A percentile compares a stretch with the other conserved stretches of the same genome.
These are phyloP conservation scores for Metschnikowia henanensis DNA, from an alignment of 805 yeast species.

Conservation along the genomic window DNA sequence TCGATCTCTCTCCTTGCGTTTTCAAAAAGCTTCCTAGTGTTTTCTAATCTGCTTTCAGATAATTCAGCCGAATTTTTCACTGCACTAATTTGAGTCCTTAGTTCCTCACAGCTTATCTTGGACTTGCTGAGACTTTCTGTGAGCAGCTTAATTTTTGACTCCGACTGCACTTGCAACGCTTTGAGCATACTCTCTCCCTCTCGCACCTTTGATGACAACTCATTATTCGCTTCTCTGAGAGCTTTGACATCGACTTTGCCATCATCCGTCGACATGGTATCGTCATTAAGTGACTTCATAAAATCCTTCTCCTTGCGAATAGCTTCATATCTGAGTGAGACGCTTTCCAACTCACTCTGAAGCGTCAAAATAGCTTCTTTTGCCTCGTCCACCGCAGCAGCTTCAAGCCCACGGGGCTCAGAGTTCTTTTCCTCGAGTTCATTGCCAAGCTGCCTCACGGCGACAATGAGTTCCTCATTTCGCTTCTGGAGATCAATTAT, in stretches of 20 bases:
- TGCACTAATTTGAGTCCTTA: constrained; percentile 51
- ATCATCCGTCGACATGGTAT: constrained; percentile 5
- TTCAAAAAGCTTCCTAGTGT: constrained; percentile 37
- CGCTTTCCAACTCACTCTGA: constrained; percentile 54
- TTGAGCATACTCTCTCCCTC: constrained; percentile 40
- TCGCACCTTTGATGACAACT: constrained; percentile 32
- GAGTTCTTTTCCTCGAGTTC: constrained; percentile 67
- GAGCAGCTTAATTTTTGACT: constrained; percentile 46
- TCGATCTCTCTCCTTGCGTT: constrained; percentile 28
- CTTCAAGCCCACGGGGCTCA: constrained; percentile 41
- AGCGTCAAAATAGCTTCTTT: constrained; percentile 64
- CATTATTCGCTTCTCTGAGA: constrained; percentile 27
- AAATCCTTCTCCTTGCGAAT: constrained; percentile 69
- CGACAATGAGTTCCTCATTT: constrained; percentile 68
- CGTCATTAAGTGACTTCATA: constrained; percentile 36
- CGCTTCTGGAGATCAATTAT: constrained; percentile 68
- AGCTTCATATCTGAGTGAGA: constrained; percentile 53
- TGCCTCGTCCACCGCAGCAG: constrained; percentile 58
- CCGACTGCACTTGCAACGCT: constrained; percentile 38
- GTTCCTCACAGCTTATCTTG: constrained; percentile 34
- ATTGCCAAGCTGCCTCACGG: constrained; percentile 70
- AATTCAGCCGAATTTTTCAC: constrained; percentile 55
- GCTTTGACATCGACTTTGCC: constrained; percentile 21
- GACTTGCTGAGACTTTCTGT: constrained; percentile 33
- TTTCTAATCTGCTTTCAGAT: constrained; percentile 50